Percentiles rank a stretch among this genome's conserved stretches.
These are phyloP conservation scores for Jacaranda mimosifolia DNA, from an alignment of 257 asterid genomes.

Conservation along the genomic window DNA sequence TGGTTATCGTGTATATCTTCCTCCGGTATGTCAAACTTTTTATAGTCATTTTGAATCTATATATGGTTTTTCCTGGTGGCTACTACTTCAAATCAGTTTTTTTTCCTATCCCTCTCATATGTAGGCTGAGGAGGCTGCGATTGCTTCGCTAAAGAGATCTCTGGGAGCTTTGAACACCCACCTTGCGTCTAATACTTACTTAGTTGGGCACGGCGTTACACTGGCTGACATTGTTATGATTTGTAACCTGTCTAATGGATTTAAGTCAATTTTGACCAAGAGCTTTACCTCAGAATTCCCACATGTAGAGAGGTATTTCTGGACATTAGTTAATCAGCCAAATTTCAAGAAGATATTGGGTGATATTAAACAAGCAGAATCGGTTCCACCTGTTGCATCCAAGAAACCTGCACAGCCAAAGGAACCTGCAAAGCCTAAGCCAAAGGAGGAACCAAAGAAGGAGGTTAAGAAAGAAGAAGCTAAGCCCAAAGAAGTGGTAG, in stretches of 20 bases:
- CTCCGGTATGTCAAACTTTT: slow-evolving; percentile 49
- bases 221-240: slow-evolving; percentile 80
- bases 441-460: slow-evolving; percentile 69
- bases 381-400: slow-evolving; percentile 74
- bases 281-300: slow-evolving; percentile 89
- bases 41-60: not conserved
- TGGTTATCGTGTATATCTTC: slow-evolving; percentile 47
- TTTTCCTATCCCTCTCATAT: not conserved
- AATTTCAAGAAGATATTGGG: slow-evolving; percentile 77
- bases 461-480: slow-evolving; percentile 66
- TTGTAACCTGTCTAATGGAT: slow-evolving; percentile 65
- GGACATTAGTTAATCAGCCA: slow-evolving; percentile 93
- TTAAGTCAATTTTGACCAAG: slow-evolving; percentile 62
- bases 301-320: slow-evolving; percentile 88
- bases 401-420: slow-evolving; percentile 76
- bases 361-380: slow-evolving; percentile 62
- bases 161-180: slow-evolving; percentile 77
- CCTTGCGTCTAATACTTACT: slow-evolving; percentile 79
- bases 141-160: slow-evolving; percentile 73
- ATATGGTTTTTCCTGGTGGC: not conserved
- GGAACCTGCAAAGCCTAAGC: slow-evolving; percentile 78
- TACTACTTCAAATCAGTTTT: not conserved
- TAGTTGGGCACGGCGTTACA: slow-evolving; percentile 87
- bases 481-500: slow-evolving; percentile 56
- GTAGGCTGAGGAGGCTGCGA: slow-evolving; percentile 82